These are phyloP conservation scores for Leishmania turanica DNA, from an alignment of 208 protist genomes.

Conservation along the genomic window DNA sequence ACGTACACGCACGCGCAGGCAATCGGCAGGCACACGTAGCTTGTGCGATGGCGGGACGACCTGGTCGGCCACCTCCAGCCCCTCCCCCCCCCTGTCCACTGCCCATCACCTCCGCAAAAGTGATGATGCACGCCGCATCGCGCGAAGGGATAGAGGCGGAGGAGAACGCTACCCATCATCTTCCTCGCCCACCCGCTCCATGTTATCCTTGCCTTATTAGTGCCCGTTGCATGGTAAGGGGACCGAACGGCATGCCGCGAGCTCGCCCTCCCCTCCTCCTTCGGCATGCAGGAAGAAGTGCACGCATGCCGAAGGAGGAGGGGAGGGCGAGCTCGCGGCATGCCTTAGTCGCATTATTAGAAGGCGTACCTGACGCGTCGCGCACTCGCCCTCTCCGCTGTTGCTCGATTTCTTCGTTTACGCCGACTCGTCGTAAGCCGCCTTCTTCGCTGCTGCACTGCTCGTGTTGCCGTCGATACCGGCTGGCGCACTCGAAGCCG, in stretches of 20 bases:
- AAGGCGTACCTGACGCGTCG: background rate
- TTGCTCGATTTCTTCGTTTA: background rate
- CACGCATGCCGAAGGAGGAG: background rate
- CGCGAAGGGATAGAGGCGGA: background rate
- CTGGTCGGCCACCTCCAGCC: background rate
- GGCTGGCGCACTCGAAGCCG: background rate
- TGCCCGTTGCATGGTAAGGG: background rate
- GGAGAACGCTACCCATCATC: background rate
- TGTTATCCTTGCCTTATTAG: background rate
- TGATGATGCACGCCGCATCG: background rate
- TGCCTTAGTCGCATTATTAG: background rate
- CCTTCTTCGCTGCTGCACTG: background rate
- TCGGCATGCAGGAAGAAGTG: no score
- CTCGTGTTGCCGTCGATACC: background rate
- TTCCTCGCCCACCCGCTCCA: background rate
- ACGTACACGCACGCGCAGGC: background rate
- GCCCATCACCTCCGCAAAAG: background rate
- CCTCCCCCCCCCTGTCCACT: background rate
- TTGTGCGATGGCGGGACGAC: background rate
- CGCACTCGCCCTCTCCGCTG: background rate
- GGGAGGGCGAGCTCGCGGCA: background rate
- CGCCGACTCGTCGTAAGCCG: background rate
- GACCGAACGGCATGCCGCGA: background rate
- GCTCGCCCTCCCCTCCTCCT: background rate
- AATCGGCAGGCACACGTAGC: background rate